Evolutionary conservation across 2,329 filamentous ascomycete species (phyloP), one percentile per base, ranked within the genome.

Genomic region (Fusarium hostae): DNA sequence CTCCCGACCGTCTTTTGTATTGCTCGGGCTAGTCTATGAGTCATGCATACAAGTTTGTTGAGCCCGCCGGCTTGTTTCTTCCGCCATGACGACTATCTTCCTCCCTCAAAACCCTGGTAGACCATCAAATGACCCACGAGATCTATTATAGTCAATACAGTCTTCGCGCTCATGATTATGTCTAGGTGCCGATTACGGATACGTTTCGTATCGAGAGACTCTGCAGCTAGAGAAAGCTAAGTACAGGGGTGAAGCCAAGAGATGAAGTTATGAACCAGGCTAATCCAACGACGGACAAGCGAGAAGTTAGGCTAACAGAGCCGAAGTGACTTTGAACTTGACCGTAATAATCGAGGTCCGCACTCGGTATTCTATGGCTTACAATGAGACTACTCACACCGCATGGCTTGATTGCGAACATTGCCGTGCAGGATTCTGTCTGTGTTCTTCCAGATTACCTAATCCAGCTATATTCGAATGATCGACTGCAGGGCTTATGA

Each of bases 301-400:
- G 18, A 39, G 11, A 16, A 9, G 9, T 20, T 15, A 22, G 10
- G 9, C n/a, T 9, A 35, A 24, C 13, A 50, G 20, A 22, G 12
- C 30, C 12, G 9, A 34, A 5, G 5, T 26, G 16, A 26, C 5
- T 1, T 24, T 45, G 18, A 34, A 24, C 18, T 22, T 34, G 2
- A 13, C 1, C n/a, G 5, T 2, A 10, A 3, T 10, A 22, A 22
- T 6, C 28, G 7, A 26, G n/a, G 32, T 32, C 2, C n/a, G 5
- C 6, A 59, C 11, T 2, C 44, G n/a, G 16, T 18, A 24, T 51
- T 15, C 2, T 6, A 32, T 24, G 16, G 44, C 13, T 26, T 20
- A 26, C 4, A 32, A 16, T 35, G 12, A 16, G 6, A 22, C n/a
- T 12, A 22, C 11, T 6, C 5, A 3, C 6, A 35, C 15, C 34